Conservation (phyloP, 2,329 filamentous ascomycete species). For the Aspergillus sclerotialis region DNA sequence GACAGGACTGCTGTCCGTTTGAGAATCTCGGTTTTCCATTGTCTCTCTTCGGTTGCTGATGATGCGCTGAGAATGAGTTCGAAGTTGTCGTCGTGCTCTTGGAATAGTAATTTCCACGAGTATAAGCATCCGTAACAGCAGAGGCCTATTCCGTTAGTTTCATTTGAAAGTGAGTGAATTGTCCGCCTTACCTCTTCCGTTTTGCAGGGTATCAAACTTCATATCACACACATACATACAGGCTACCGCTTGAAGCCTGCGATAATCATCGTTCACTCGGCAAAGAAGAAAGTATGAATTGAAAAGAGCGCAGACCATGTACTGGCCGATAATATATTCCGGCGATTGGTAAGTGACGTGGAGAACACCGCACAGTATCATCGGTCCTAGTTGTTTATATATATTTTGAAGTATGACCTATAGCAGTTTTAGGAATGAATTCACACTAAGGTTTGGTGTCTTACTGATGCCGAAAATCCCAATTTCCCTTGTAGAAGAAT, state of each 20-base stretch:
- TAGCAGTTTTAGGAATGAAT: conserved; percentile 5
- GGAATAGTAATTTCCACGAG: conserved; percentile 89
- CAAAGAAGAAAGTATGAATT: conserved; percentile 72
- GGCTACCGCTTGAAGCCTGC: conserved; percentile 65
- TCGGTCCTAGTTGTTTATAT: conserved; percentile 73
- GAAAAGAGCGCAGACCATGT: conserved; percentile 82
- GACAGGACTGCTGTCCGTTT: conserved; percentile 45
- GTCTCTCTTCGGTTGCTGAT: conserved; percentile 67
- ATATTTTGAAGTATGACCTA: conserved; percentile 40
- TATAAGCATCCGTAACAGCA: conserved; percentile 81
- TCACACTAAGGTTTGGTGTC: conserved; percentile 10
- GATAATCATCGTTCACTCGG: conserved; percentile 55
- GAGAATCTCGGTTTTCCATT: conserved; percentile 68
- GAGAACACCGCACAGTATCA: conserved; percentile 74
- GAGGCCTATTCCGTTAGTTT: conserved; percentile 50
- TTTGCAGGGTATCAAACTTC: conserved; percentile 29
- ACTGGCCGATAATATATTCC: conserved; percentile 63
- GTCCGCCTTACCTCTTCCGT: conserved; percentile 26
- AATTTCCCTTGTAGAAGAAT: conserved; percentile 80
- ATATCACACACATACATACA: conserved; percentile 56
- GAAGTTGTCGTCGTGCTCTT: conserved; percentile 67
- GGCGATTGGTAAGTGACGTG: conserved; percentile 74
- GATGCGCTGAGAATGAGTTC: conserved; percentile 86
- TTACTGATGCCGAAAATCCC: conserved; percentile 64
- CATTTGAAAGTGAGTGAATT: conserved; percentile 6